These are phyloP conservation scores for Onygena corvina DNA, from an alignment of 2,329 filamentous ascomycete genomes.

Conservation along the genomic window DNA sequence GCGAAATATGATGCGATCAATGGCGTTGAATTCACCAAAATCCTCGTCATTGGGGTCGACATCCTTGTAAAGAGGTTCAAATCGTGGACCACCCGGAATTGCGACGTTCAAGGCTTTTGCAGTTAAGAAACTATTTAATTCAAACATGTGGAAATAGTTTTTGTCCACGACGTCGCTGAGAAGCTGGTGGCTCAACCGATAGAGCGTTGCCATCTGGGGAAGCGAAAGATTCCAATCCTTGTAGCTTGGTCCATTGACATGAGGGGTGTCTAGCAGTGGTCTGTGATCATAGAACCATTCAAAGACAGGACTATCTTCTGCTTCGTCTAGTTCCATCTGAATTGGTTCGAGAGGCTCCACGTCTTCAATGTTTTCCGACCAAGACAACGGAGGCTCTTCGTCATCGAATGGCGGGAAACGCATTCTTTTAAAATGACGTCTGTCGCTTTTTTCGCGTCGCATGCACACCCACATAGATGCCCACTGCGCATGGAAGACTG, in stretches of 20 bases:
- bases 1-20: constrained; percentile 97
- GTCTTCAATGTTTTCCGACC: constrained; percentile 98
- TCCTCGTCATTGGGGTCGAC: constrained; percentile 98
- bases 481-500: constrained; percentile 97
- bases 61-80: constrained; percentile 96
- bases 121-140: constrained; percentile 85
- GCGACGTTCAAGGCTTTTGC: constrained; percentile 96
- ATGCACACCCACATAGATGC: constrained; percentile 99
- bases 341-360: constrained; percentile 95
- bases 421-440: constrained; percentile 96
- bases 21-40: constrained; percentile 98
- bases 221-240: constrained; percentile 87
- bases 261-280: constrained; percentile 75
- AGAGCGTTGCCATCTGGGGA: constrained; percentile 90
- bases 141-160: constrained; percentile 98
- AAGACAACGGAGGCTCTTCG: constrained; percentile 91
- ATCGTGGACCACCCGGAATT: constrained; percentile 90
- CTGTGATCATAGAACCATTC: constrained; percentile 98
- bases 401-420: constrained; percentile 97
- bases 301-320: constrained; percentile 77
- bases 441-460: constrained; percentile 93
- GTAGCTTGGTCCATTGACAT: constrained; percentile 95
- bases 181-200: constrained; percentile 80
- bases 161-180: constrained; percentile 86
- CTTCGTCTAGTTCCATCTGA: constrained; percentile 93